These are phyloP conservation scores for Ceratobasidium sp. DNA, from an alignment of 1,284 basidiomycete genomes.

Conservation along the genomic window DNA sequence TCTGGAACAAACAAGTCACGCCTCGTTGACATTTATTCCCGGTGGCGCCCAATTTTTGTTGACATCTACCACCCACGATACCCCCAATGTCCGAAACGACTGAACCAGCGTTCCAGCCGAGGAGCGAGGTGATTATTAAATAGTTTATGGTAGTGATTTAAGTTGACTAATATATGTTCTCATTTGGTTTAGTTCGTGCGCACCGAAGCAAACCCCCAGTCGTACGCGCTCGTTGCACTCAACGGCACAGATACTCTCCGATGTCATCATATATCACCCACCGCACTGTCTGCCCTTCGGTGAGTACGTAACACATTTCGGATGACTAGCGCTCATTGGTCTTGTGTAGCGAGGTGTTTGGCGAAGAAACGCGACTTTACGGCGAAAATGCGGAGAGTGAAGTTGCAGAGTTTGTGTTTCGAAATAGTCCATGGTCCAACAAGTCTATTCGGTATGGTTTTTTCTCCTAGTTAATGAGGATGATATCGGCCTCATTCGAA, in stretches of 20 bases:
- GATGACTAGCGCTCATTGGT: not conserved
- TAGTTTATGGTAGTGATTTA: too few relatives aligned
- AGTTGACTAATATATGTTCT: too few relatives aligned
- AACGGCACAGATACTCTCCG: slow-evolving; percentile 40
- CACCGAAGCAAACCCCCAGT: slow-evolving; percentile 12
- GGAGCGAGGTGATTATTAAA: slow-evolving; percentile 27
- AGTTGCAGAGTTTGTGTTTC: slow-evolving; percentile 36
- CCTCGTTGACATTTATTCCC: slow-evolving; percentile 10
- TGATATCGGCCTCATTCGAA: too few relatives aligned
- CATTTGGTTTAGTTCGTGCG: slow-evolving; percentile 26
- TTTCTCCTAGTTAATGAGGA: not conserved
- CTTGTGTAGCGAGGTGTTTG: slow-evolving; percentile 26
- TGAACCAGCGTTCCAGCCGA: slow-evolving; percentile 14
- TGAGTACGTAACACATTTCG: not conserved
- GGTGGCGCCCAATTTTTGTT: not conserved
- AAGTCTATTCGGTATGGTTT: slow-evolving; percentile 33
- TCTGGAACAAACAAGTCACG: slow-evolving; percentile 39
- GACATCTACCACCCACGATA: not conserved
- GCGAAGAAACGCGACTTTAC: slow-evolving; percentile 23
- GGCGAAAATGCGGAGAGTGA: slow-evolving; percentile 22
- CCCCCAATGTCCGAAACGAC: slow-evolving; percentile 15
- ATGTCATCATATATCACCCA: slow-evolving; percentile 19
- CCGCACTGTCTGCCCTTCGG: slow-evolving; percentile 31
- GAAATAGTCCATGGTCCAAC: slow-evolving; percentile 23
- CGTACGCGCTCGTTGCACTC: slow-evolving; percentile 38